Evolutionary conservation across 2,329 filamentous ascomycete species (phyloP).

Genomic region (Emergomyces pasteurianus): DNA sequence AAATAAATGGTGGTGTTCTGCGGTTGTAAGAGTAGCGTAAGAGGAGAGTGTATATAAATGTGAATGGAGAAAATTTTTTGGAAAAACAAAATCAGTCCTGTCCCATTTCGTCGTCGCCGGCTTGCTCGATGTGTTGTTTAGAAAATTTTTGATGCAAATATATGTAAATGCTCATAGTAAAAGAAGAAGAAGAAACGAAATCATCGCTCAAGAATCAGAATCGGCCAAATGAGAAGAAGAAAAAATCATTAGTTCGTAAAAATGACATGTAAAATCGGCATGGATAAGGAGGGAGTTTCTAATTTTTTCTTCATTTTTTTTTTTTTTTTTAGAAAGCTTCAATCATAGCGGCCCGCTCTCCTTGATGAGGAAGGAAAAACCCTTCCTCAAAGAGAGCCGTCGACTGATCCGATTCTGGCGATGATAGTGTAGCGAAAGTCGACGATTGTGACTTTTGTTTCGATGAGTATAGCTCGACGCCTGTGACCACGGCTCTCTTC

Average conservation of each 20-base stretch:
- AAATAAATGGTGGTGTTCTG: background rate
- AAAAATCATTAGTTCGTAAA: background rate
- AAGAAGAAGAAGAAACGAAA: background rate
- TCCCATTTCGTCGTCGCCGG: background rate
- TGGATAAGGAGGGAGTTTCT: background rate
- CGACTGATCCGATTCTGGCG: slow-evolving; percentile 23
- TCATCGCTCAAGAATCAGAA: background rate
- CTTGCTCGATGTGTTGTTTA: background rate
- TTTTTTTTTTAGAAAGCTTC: slow-evolving; percentile 34
- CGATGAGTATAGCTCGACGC: slow-evolving; percentile 28
- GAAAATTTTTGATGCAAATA: background rate
- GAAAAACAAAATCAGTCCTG: background rate
- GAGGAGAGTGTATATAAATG: background rate
- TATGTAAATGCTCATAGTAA: background rate
- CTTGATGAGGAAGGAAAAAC: slow-evolving; percentile 34
- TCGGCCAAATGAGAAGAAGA: background rate
- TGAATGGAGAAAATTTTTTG: background rate
- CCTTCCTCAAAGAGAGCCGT: slow-evolving; percentile 36
- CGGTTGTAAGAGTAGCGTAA: background rate
- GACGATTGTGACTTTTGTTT: slow-evolving; percentile 15
- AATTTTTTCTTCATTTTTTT: background rate
- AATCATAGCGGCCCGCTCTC: slow-evolving; percentile 34
- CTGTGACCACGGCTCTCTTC: slow-evolving; percentile 26
- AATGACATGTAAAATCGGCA: background rate
- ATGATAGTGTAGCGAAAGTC: slow-evolving; percentile 7